Evolutionary conservation across 2,329 filamentous ascomycete species (phyloP).

Genomic region (Sporothrix protearum): DNA sequence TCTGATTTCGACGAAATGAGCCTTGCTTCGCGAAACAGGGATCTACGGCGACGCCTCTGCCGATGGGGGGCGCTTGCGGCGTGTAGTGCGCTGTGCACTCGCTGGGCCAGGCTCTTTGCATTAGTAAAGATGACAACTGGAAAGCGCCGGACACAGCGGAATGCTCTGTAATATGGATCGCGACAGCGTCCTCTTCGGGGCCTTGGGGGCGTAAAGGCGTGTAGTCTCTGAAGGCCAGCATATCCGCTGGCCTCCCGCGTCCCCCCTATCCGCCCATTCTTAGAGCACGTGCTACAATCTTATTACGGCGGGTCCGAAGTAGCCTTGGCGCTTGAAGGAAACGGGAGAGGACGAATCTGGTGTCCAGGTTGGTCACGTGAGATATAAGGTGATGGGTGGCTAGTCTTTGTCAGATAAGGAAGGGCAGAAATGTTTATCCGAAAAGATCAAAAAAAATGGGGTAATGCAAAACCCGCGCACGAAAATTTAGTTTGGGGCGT

Average conservation of each 20-base stretch:
- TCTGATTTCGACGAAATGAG: conserved; percentile 12
- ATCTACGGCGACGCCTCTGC: conserved; percentile 17
- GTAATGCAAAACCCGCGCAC: conserved; percentile 20
- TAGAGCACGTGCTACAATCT: conserved; percentile 12
- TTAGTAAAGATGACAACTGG: conserved; percentile 13
- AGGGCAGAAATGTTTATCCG: conserved; percentile 24
- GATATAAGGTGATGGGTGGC: neutral
- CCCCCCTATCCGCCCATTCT: neutral
- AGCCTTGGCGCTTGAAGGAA: neutral
- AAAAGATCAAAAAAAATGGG: neutral
- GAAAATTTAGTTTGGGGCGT: conserved; percentile 23
- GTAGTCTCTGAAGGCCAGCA: neutral
- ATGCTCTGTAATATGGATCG: neutral
- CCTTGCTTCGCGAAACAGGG: conserved; percentile 23
- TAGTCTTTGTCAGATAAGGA: neutral
- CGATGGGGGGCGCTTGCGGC: neutral
- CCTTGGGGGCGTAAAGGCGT: neutral
- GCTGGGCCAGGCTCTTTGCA: neutral
- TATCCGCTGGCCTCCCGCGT: neutral
- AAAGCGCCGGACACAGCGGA: neutral
- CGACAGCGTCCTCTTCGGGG: neutral
- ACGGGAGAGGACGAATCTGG: neutral
- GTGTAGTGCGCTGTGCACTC: neutral
- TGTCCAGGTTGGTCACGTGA: neutral
- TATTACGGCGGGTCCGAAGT: neutral